These are phyloP conservation scores for Dorcoceras hygrometricum DNA, from an alignment of 257 asterid genomes.

Conservation along the genomic window DNA sequence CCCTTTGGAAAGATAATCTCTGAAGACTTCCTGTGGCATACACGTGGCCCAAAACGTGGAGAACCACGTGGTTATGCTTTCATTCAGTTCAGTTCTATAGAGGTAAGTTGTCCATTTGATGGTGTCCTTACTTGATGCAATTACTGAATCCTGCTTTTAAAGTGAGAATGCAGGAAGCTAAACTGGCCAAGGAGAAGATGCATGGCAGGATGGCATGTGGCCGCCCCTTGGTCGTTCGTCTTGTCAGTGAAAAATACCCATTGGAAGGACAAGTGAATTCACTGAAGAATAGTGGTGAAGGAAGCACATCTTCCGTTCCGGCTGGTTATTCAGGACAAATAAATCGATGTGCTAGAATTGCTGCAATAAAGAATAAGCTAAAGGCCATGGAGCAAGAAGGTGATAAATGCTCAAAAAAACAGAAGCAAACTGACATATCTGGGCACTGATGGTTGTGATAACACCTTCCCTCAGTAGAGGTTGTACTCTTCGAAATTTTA, in stretches of 20 bases:
- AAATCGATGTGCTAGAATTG: slow-evolving; percentile 73
- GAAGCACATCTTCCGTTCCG: slow-evolving; percentile 33
- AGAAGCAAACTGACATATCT: slow-evolving; percentile 33
- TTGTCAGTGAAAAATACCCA: slow-evolving; percentile 68
- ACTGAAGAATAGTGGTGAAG: slow-evolving; percentile 36
- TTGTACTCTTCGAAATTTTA: not conserved
- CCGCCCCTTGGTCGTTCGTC: slow-evolving; percentile 69
- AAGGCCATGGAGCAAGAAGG: slow-evolving; percentile 76
- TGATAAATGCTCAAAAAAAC: slow-evolving; percentile 43
- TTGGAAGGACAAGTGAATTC: slow-evolving; percentile 37
- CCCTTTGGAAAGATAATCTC: slow-evolving; percentile 71
- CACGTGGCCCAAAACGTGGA: slow-evolving; percentile 88
- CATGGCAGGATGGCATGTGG: slow-evolving; percentile 74
- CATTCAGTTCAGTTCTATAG: slow-evolving; percentile 75
- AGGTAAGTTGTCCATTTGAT: slow-evolving; percentile 52
- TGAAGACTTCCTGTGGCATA: slow-evolving; percentile 94
- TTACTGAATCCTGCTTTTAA: slow-evolving; percentile 52
- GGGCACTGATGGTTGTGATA: not conserved
- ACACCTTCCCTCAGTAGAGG: not conserved
- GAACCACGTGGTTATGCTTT: slow-evolving; percentile 79
- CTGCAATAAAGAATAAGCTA: slow-evolving; percentile 87
- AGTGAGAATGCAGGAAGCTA: slow-evolving; percentile 99
- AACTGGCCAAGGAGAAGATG: slow-evolving; percentile 84
- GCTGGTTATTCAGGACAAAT: slow-evolving; percentile 40
- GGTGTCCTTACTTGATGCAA: slow-evolving; percentile 8